Evolutionary conservation across 257 asterid species (phyloP), one percentile per base, ranked within the genome.

Genomic region (Jasminum sambac): DNA sequence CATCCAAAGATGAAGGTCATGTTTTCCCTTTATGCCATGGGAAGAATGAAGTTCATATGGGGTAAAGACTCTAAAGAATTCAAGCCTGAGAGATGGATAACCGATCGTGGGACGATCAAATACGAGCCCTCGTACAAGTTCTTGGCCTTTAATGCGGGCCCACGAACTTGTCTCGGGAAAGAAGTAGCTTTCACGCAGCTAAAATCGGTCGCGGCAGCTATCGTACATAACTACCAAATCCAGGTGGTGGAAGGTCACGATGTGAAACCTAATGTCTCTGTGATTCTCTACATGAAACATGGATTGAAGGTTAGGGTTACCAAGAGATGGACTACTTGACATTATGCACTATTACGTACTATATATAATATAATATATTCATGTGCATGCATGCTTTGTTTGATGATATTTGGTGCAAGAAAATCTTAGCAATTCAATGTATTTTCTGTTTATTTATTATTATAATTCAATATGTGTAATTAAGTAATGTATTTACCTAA

Each of bases 151-250:
- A 85, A 85, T 50, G 87, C 88, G 0, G 90, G 90, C 37, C 88
- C 87, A 50, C 76, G 88, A 66, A 85, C 87, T 65, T 85, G 87
- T 63, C 43, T 84, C 5, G 89, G 87, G 60, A 89, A 85, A 65
- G 88, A 89, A 67, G 86, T 89, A 63, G 87, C 95, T 1, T 81
- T 89, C 44, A 84, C 87, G 14, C 95, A 85, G 67, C 30, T 89
- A 82, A 89, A 89, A 40, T 68, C 76, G 0, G 93, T 83, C 72
- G 93, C 93, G 24, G 92, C 90, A 8, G 83, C 90, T 1, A 81
- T 89, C 0, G 50, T 89, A 11, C 86, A 79, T 66, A 86, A 88
- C 66, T 89, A 85, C 11, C 38, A 75, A 16, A 77, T 87, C 69
- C 70, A 82, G 23, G 65, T 84, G 73, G 83, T 85, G 74, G 36